A percentile compares a stretch with the other conserved stretches of the same genome.
These are phyloP conservation scores for Flueggea neowawraea DNA, from an alignment of 441 rosid genomes.

Conservation along the genomic window DNA sequence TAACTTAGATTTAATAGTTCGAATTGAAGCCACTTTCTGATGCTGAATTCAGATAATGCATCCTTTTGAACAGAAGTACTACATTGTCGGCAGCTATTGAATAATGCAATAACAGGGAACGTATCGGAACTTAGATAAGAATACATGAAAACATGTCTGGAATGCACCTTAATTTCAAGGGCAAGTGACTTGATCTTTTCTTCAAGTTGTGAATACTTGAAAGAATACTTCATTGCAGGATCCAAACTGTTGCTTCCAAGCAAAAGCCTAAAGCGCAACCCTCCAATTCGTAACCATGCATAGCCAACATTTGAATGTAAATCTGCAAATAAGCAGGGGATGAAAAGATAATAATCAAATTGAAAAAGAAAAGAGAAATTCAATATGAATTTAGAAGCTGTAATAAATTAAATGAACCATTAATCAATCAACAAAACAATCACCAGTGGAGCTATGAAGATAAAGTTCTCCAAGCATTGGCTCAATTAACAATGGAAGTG, in stretches of 20 bases:
- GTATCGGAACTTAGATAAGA: not conserved
- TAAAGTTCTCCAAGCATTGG: conserved; percentile 68
- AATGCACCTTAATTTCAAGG: conserved; percentile 74
- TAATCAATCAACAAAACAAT: conserved; percentile 2
- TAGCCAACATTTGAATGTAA: conserved; percentile 51
- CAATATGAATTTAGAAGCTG: not conserved
- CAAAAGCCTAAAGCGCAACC: conserved; percentile 73
- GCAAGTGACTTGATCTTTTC: conserved; percentile 57
- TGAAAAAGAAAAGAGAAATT: not conserved
- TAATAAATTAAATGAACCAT: not conserved
- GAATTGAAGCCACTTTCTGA: too few relatives aligned
- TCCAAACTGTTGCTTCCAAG: conserved; percentile 63
- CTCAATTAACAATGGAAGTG: conserved; percentile 38
- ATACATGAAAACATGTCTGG: not conserved
- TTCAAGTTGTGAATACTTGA: conserved; percentile 53
- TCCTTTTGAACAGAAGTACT: too few relatives aligned
- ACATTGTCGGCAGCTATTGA: too few relatives aligned
- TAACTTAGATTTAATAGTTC: not conserved
- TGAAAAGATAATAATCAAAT: conserved; percentile 8
- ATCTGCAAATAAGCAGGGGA: conserved; percentile 29
- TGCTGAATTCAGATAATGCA: too few relatives aligned
- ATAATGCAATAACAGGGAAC: too few relatives aligned
- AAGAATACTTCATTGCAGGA: conserved; percentile 75
- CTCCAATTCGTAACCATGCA: conserved; percentile 80
- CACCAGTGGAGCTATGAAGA: conserved; percentile 47